Percentiles rank a stretch among this genome's conserved stretches.
These are phyloP conservation scores for Globisporangium spinosum DNA, from an alignment of 352 stramenopile genomes.

Conservation along the genomic window DNA sequence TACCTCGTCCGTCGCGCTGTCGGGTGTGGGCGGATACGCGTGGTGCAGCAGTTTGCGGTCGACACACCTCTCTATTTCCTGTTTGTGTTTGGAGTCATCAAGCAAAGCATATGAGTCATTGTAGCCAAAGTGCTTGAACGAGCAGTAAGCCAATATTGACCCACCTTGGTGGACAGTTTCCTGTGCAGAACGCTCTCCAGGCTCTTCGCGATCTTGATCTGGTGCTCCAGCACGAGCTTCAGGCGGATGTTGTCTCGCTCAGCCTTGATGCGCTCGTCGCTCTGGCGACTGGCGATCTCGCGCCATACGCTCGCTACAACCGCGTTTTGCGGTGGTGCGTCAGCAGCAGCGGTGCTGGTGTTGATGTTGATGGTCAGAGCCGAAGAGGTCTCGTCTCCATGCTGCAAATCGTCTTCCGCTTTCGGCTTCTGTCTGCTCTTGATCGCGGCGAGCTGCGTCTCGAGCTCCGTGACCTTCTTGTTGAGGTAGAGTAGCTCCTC, in stretches of 20 bases:
- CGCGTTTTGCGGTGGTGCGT: neutral
- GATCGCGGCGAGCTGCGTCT: conserved; percentile 29
- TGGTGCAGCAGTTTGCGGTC: conserved; percentile 3
- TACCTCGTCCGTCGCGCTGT: conserved; percentile 23
- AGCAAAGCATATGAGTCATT: neutral
- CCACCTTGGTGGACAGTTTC: conserved; percentile 16
- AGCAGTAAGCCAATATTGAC: neutral
- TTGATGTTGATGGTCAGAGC: neutral
- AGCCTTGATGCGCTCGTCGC: conserved; percentile 21
- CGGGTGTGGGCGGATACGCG: conserved; percentile 23
- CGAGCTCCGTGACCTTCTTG: conserved; percentile 40
- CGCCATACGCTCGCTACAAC: conserved; percentile 27
- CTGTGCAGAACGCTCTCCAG: conserved; percentile 17
- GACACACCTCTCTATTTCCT: conserved; percentile 18
- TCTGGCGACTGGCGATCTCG: conserved; percentile 37
- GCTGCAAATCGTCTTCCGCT: neutral
- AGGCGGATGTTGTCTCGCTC: conserved; percentile 23
- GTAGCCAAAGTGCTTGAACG: neutral
- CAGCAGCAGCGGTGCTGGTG: neutral
- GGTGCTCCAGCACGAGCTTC: conserved; percentile 20
- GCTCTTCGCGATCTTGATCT: conserved; percentile 23
- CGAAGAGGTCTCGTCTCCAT: too few species aligned
- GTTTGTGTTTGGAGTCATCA: neutral
- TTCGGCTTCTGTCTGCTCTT: conserved; percentile 18
- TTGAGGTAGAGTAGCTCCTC: conserved; percentile 43